Evolutionary conservation across 305 asterid species (phyloP).

Genomic region (Fraxinus greggii): DNA sequence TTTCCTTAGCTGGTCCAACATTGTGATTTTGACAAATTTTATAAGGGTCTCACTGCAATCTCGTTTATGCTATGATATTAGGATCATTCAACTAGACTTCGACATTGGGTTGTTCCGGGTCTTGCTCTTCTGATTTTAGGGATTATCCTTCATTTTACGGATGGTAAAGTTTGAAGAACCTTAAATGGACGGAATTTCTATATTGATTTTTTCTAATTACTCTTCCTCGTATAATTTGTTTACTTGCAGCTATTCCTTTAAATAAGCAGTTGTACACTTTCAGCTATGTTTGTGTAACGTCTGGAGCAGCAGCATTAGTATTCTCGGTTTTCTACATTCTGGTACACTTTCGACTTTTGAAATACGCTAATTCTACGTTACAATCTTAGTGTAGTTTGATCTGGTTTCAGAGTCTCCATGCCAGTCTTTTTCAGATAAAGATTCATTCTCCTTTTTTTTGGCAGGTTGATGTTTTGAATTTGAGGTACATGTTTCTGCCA

Average conservation of each 20-base stretch:
- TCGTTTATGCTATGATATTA: conserved; percentile 20
- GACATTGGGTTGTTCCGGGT: conserved; percentile 59
- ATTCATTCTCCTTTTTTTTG: neutral
- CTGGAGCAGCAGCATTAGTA: conserved; percentile 71
- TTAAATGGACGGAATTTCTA: neutral
- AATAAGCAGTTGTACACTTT: conserved; percentile 74
- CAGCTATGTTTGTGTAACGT: conserved; percentile 75
- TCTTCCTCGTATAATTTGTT: conserved; percentile 10
- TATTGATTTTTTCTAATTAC: neutral
- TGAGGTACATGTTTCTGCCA: conserved; percentile 46
- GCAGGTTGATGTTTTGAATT: conserved; percentile 61
- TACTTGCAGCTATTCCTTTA: conserved; percentile 63
- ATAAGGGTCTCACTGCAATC: neutral
- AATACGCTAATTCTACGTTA: neutral
- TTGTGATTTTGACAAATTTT: neutral
- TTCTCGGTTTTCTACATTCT: conserved; percentile 57
- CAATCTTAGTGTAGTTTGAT: neutral
- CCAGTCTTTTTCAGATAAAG: conserved; percentile 4
- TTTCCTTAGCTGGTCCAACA: neutral
- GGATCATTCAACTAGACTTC: conserved; percentile 65
- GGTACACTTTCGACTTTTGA: conserved; percentile 35
- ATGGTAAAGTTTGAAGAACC: conserved; percentile 40
- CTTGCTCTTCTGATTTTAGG: conserved; percentile 54
- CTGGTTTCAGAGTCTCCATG: neutral
- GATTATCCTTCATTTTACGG: conserved; percentile 56